phyloP scores from a whole-genome alignment of 1,139 yeast species.

The Schizosaccharomyces versatilis region DNA sequence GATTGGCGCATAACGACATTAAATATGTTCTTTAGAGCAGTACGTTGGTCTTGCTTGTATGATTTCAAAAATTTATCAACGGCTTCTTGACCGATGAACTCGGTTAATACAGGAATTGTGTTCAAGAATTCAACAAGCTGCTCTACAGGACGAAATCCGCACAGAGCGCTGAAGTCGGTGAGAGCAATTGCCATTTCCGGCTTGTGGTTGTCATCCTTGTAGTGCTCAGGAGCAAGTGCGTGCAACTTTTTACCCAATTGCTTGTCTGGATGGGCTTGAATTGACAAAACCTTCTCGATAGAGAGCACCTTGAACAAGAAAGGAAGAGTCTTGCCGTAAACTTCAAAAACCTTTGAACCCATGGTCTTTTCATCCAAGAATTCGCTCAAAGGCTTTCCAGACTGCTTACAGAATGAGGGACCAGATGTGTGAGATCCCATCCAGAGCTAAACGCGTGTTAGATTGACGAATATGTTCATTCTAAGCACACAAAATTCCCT shows the following conservation, averaged over 20 bases:
- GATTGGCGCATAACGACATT: slow-evolving; percentile 5
- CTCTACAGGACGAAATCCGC: slow-evolving; percentile 84
- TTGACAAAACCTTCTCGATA: slow-evolving; percentile 73
- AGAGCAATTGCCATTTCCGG: slow-evolving; percentile 98
- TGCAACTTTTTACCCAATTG: slow-evolving; percentile 54
- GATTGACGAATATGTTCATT: not conserved
- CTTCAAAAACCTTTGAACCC: slow-evolving; percentile 29
- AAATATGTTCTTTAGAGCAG: slow-evolving; percentile 6
- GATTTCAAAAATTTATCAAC: slow-evolving; percentile 5
- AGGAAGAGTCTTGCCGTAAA: slow-evolving; percentile 43
- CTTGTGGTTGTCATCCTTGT: slow-evolving; percentile 94
- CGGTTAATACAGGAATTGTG: slow-evolving; percentile 52
- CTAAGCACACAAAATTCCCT: not conserved
- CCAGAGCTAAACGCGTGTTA: slow-evolving; percentile 35
- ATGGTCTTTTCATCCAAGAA: slow-evolving; percentile 41
- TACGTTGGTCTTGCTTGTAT: slow-evolving; percentile 1
- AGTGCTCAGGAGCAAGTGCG: slow-evolving; percentile 65
- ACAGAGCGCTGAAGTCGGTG: slow-evolving; percentile 87
- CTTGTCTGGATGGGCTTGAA: slow-evolving; percentile 97
- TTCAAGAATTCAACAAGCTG: slow-evolving; percentile 47
- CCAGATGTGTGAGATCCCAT: slow-evolving; percentile 96
- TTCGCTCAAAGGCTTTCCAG: slow-evolving; percentile 39
- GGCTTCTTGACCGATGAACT: slow-evolving; percentile 39
- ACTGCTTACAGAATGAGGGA: slow-evolving; percentile 45
- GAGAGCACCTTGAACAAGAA: slow-evolving; percentile 83